Evolutionary conservation across 768 basidiomycete species (phyloP).

Genomic region (Lactifluus subvellereus): DNA sequence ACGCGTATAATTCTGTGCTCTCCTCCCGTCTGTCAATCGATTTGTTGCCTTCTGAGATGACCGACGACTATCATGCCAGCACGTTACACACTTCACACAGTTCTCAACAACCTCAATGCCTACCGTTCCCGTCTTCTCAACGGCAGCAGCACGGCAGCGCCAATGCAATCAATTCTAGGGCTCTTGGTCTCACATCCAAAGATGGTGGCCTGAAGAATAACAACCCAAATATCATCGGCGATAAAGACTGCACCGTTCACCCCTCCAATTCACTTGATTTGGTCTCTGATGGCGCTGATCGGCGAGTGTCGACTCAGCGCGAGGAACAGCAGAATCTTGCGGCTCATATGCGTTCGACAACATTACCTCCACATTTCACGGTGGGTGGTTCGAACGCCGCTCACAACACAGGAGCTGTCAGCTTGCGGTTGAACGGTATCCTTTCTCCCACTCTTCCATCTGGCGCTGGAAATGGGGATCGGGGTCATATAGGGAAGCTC

Average conservation of each 20-base stretch:
- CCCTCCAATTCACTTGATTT: slow-evolving; percentile 15
- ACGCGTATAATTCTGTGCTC: background rate
- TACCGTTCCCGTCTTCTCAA: slow-evolving; percentile 7
- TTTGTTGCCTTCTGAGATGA: slow-evolving; percentile 1
- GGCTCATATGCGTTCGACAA: slow-evolving; percentile 24
- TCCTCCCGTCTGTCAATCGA: slow-evolving; percentile 13
- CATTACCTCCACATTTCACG: slow-evolving; percentile 23
- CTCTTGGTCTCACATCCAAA: slow-evolving; percentile 13
- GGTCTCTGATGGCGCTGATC: slow-evolving; percentile 10
- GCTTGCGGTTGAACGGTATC: slow-evolving; percentile 19
- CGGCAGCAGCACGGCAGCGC: slow-evolving; percentile 6
- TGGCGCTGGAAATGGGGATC: slow-evolving; percentile 8
- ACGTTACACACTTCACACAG: slow-evolving; percentile 8
- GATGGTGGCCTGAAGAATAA: slow-evolving; percentile 13
- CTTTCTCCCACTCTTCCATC: slow-evolving; percentile 22
- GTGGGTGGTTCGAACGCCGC: slow-evolving; percentile 6
- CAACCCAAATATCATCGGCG: background rate
- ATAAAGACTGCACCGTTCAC: slow-evolving; percentile 10
- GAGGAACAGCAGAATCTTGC: slow-evolving; percentile 22
- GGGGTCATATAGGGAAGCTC: slow-evolving; percentile 9
- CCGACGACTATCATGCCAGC: slow-evolving; percentile 4
- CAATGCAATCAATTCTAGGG: slow-evolving; percentile 11
- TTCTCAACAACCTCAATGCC: slow-evolving; percentile 1
- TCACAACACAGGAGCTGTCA: slow-evolving; percentile 6
- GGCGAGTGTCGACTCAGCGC: slow-evolving; percentile 4